Conservation (phyloP, 176 grass and related monocot genomes). For the Areca catechu region DNA sequence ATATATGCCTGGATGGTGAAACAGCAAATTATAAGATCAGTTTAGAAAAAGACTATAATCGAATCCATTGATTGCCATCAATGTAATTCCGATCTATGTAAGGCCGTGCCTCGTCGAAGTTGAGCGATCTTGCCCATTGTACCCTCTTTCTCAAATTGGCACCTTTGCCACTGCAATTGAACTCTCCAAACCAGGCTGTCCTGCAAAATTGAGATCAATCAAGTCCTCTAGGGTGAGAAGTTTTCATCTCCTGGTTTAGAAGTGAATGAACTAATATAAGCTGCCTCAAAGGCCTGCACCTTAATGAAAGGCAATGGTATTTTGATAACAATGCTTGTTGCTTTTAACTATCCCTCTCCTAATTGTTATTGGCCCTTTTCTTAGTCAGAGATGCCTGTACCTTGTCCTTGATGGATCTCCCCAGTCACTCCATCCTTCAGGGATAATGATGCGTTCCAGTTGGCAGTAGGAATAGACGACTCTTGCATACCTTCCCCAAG, state of each 20-base stretch:
- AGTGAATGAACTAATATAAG: too few relatives aligned
- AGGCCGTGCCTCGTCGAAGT: slow-evolving; percentile 57
- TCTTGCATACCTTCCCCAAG: slow-evolving; percentile 70
- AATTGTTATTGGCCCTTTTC: background rate
- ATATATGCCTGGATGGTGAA: too few relatives aligned
- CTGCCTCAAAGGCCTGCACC: too few relatives aligned
- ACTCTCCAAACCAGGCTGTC: slow-evolving; percentile 72
- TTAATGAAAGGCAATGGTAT: too few relatives aligned
- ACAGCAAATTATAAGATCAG: too few relatives aligned
- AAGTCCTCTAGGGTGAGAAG: too few relatives aligned
- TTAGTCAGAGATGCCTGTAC: background rate
- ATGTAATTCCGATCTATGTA: slow-evolving; percentile 64
- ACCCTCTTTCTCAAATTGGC: slow-evolving; percentile 47
- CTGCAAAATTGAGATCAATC: slow-evolving; percentile 14
- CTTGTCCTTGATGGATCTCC: slow-evolving; percentile 64
- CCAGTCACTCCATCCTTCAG: slow-evolving; percentile 90
- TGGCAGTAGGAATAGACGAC: slow-evolving; percentile 78
- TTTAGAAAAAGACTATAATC: slow-evolving; percentile 24
- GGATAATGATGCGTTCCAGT: slow-evolving; percentile 62
- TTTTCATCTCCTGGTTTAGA: too few relatives aligned
- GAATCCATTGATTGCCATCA: slow-evolving; percentile 73
- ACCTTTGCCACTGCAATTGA: slow-evolving; percentile 58
- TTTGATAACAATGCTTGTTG: too few relatives aligned
- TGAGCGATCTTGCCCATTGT: slow-evolving; percentile 68
- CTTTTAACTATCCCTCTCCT: too few relatives aligned